Evolutionary conservation across 2,329 filamentous ascomycete species (phyloP).

Genomic region (Talaromyces islandicus): DNA sequence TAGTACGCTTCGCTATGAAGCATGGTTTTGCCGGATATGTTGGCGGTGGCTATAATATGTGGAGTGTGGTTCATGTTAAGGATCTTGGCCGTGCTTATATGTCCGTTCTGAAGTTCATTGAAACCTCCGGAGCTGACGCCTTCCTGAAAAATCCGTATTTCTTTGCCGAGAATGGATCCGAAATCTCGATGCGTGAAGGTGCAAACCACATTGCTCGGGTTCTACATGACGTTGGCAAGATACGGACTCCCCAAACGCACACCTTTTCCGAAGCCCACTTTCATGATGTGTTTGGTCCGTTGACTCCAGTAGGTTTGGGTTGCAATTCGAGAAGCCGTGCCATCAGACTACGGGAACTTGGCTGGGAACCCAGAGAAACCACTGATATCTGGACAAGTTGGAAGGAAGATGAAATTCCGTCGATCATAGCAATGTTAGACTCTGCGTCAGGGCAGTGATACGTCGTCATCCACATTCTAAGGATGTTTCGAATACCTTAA

Average conservation of each 20-base stretch:
- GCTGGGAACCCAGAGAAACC: neutral
- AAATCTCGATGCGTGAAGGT: neutral
- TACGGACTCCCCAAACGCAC: neutral
- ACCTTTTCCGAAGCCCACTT: neutral
- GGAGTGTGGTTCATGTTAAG: neutral
- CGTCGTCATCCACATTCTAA: no score
- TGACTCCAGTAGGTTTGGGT: neutral
- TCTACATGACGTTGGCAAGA: neutral
- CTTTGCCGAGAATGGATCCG: neutral
- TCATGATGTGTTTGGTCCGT: neutral
- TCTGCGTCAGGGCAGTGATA: no score
- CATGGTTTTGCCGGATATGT: neutral
- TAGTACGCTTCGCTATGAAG: neutral
- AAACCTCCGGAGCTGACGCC: neutral
- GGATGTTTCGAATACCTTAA: no score
- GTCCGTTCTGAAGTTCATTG: neutral
- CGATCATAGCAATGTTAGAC: neutral
- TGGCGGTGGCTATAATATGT: neutral
- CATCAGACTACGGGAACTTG: neutral
- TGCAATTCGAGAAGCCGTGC: neutral
- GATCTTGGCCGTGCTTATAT: neutral
- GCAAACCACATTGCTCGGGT: neutral
- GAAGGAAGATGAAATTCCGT: neutral
- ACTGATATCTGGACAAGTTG: neutral
- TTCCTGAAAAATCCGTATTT: neutral